These are phyloP conservation scores for Aspergillus fumigatiaffinis DNA, from an alignment of 2,329 filamentous ascomycete species.

Conservation along the genomic window DNA sequence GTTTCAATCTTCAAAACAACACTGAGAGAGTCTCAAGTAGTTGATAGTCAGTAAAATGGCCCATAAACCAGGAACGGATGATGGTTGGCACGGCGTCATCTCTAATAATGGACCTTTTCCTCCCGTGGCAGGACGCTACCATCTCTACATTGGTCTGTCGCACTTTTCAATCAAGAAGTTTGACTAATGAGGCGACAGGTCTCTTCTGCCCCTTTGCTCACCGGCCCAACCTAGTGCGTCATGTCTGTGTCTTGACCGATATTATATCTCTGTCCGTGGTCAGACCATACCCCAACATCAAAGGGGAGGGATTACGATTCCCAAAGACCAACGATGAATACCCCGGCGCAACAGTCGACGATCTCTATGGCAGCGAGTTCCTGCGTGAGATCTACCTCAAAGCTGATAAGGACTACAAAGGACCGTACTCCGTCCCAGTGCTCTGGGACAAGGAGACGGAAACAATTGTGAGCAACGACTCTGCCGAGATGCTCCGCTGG, in stretches of 20 bases:
- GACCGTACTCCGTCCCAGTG: conserved; percentile 57
- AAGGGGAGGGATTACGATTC: conserved; percentile 60
- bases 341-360: conserved; percentile 57
- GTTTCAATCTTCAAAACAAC: not conserved
- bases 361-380: conserved; percentile 56
- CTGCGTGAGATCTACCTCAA: conserved; percentile 62
- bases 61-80: conserved; percentile 20
- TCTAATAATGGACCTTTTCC: conserved; percentile 45
- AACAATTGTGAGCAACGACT: conserved; percentile 60
- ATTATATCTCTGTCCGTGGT: conserved; percentile 57
- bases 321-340: conserved; percentile 51
- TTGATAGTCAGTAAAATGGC: conserved; percentile 2
- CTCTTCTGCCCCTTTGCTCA: conserved; percentile 66
- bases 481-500: conserved; percentile 55
- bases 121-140: conserved; percentile 51
- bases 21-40: no score
- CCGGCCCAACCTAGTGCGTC: conserved; percentile 54
- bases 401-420: conserved; percentile 57
- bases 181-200: not conserved
- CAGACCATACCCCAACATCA: conserved; percentile 63
- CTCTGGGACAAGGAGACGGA: conserved; percentile 59
- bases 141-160: conserved; percentile 49
- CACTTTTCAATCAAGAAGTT: not conserved
- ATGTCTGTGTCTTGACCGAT: conserved; percentile 55
- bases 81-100: conserved; percentile 51